phyloP scores from a whole-genome alignment of 352 stramenopile genomes.

The Pythium grandisporangium region DNA sequence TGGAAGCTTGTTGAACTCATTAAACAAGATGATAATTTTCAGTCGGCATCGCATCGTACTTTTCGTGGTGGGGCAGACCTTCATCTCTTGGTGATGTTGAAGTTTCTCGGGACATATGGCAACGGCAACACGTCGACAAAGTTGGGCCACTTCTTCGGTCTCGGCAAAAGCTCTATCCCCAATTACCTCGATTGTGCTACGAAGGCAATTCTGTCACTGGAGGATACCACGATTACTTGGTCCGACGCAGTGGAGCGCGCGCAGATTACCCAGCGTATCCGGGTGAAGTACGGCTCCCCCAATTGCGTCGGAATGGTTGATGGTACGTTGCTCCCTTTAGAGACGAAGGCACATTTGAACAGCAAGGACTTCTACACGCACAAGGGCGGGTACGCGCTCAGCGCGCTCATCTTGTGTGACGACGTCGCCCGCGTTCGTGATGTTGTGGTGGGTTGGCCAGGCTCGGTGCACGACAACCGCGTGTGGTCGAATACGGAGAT shows the following conservation, averaged over 20 bases:
- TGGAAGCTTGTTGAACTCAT: constrained; percentile 2
- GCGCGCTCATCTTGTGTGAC: constrained; percentile 15
- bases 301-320: constrained; percentile 19
- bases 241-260: constrained; percentile 4
- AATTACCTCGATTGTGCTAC: constrained; percentile 9
- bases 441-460: constrained; percentile 15
- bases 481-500: constrained; percentile 11
- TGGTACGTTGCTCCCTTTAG: constrained; percentile 14
- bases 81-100: constrained; percentile 14
- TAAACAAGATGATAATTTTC: constrained; percentile 4
- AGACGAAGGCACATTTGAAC: constrained; percentile 7
- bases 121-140: constrained; percentile 13
- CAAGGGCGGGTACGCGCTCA: constrained; percentile 14
- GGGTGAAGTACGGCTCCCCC: constrained; percentile 7
- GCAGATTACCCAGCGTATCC: constrained; percentile 4
- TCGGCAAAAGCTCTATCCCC: constrained; percentile 9
- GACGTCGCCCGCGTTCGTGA: constrained; percentile 10
- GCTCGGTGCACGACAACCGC: constrained; percentile 19
- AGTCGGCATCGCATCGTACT: constrained; percentile 1
- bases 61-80: constrained; percentile 13
- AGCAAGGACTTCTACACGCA: constrained; percentile 20
- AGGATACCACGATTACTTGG: constrained; percentile 2
- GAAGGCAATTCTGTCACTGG: background rate
- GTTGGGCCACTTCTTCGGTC: constrained; percentile 13
- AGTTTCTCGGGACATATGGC: constrained; percentile 14